Percentiles rank a stretch among this genome's conserved stretches.
Evolutionary conservation across 805 yeast species (phyloP).

Genomic region (Zygosaccharomyces bisporus): DNA sequence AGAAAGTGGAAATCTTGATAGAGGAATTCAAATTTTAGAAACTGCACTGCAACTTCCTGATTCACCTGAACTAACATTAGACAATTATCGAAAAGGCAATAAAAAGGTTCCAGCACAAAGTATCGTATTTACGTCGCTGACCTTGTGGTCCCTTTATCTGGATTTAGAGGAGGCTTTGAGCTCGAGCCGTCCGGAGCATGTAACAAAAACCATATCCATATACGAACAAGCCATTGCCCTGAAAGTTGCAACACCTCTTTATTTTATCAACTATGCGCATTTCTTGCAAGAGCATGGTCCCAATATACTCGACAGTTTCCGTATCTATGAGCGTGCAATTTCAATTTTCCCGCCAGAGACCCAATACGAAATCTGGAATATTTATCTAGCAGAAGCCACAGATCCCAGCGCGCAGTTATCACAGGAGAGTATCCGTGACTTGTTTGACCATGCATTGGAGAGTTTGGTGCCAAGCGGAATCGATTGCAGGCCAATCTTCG

Average conservation of each 20-base stretch:
- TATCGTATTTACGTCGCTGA: conserved; percentile 54
- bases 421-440: conserved; percentile 59
- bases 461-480: conserved; percentile 44
- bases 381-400: conserved; percentile 55
- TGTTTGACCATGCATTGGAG: conserved; percentile 65
- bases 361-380: conserved; percentile 66
- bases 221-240: conserved; percentile 55
- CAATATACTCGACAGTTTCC: conserved; percentile 45
- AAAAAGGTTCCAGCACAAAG: conserved; percentile 48
- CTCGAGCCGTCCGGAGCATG: conserved; percentile 38
- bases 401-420: conserved; percentile 29
- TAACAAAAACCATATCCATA: conserved; percentile 26
- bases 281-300: conserved; percentile 47
- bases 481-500: conserved; percentile 44
- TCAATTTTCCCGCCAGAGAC: conserved; percentile 50
- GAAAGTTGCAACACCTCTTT: conserved; percentile 65
- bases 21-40: conserved; percentile 41
- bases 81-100: conserved; percentile 17
- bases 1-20: conserved; percentile 44
- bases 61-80: conserved; percentile 26
- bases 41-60: conserved; percentile 42
- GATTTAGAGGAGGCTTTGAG: conserved; percentile 62
- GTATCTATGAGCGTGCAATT: conserved; percentile 68
- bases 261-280: conserved; percentile 61
- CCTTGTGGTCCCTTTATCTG: conserved; percentile 69